Conservation (phyloP, 1,284 basidiomycete species). For the Tremellales sp. region DNA sequence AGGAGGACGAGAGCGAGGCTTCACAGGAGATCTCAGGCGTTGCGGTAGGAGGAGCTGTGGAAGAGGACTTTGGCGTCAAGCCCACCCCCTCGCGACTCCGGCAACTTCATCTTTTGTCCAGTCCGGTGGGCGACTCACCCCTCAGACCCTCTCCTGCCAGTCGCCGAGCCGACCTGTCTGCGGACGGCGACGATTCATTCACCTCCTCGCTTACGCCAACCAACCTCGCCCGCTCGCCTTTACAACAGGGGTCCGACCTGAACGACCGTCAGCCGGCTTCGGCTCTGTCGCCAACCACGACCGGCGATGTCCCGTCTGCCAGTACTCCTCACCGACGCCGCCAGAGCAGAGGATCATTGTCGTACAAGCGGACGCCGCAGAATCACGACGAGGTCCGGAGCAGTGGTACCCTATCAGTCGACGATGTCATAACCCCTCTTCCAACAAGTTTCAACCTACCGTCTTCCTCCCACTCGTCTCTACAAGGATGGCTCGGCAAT, state of each 20-base stretch:
- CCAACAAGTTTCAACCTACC: no score
- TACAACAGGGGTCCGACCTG: not conserved
- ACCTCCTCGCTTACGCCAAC: not conserved
- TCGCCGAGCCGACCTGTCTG: constrained; percentile 5
- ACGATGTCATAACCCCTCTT: no score
- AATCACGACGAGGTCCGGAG: no score
- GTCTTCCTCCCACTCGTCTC: no score
- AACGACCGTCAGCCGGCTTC: not conserved
- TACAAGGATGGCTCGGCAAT: no score
- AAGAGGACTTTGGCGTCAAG: constrained; percentile 1
- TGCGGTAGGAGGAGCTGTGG: constrained; percentile 5
- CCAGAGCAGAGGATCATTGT: no score
- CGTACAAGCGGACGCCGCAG: no score
- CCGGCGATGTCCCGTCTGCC: no score
- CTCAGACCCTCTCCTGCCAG: constrained; percentile 11
- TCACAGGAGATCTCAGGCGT: not conserved
- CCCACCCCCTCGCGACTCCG: constrained; percentile 31
- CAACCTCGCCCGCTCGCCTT: not conserved
- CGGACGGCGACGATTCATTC: not conserved
- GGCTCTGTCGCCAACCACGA: not conserved
- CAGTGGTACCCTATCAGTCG: no score
- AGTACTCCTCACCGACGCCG: no score
- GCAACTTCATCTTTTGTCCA: constrained; percentile 36
- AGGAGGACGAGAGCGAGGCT: constrained; percentile 42
- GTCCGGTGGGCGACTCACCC: no score